phyloP scores from a whole-genome alignment of 139 green algal genomes.

The Dunaliella primolecta region DNA sequence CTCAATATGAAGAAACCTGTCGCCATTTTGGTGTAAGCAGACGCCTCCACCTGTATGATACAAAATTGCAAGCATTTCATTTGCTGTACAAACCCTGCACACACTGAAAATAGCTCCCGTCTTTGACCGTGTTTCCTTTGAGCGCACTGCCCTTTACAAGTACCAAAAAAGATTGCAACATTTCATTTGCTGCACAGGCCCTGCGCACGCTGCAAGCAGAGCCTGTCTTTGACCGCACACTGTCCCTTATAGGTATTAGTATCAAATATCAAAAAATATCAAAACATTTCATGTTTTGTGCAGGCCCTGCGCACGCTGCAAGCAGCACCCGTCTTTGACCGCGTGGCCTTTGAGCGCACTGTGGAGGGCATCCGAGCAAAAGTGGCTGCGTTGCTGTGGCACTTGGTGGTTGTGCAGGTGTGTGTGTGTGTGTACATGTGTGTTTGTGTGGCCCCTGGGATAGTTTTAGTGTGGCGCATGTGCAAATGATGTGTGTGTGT shows the following conservation, averaged over 20 bases:
- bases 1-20: too few relatives aligned
- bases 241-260: too few relatives aligned
- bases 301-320: slow-evolving; percentile 48
- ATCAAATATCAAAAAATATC: too few relatives aligned
- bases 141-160: too few relatives aligned
- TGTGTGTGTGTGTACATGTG: background rate
- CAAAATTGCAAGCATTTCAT: too few relatives aligned
- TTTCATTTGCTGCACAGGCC: slow-evolving; percentile 15
- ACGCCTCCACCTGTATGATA: too few relatives aligned
- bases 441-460: background rate
- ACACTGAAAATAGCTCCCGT: slow-evolving; percentile 41
- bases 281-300: too few relatives aligned
- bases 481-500: background rate
- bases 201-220: slow-evolving; percentile 48
- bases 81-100: slow-evolving; percentile 31
- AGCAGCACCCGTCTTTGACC: slow-evolving; percentile 43
- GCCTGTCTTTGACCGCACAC: slow-evolving; percentile 44
- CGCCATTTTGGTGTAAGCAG: too few relatives aligned
- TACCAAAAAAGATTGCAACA: too few relatives aligned
- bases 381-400: slow-evolving; percentile 69
- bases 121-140: too few relatives aligned
- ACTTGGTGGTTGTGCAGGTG: slow-evolving; percentile 65
- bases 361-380: slow-evolving; percentile 61
- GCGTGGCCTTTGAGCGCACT: slow-evolving; percentile 51
- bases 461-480: background rate